Base-by-base conservation (phyloP, 139 green algal genomes). In the Micractinium sp. region DNA sequence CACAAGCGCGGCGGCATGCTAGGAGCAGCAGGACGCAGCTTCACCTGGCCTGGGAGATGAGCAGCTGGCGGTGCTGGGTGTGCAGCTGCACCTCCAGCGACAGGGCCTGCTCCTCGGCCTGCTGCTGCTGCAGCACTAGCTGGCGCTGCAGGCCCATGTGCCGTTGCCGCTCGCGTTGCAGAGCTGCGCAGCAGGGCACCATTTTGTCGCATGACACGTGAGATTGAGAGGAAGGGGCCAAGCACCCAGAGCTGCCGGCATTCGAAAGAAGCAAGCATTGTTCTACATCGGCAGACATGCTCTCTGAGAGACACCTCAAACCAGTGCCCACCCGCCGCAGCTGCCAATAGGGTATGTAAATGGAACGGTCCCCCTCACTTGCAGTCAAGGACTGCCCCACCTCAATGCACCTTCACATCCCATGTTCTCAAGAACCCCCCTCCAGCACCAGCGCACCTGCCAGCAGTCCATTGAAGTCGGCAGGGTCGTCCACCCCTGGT, bases 31-130 rank as follows among this genome's bases (percentile, higher is more conserved):
- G 39, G 39, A 56, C 35, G 15, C 63, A 35, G 2, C 53, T 85
- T 60, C 33, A 85, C 79, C 89, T 78, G 27, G 89, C 89, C 7
- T 69, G 35, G 0, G 85, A 56, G 18, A 87, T 38, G 27, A 67
- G 38, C 38, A 87, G 56, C 75, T 90, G 75, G 25, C 39, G 79
- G 63, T 87, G 33, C 63, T 63, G 77, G 9, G 89, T 85, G 71
- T 87, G 66, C 85, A 92, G 27, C 31, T 66, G 75, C n/a, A 85
- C 75, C 53, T 92, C 89, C 36, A 92, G 77, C 5, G 66, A 47
- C n/a, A 92, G 89, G 36, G n/a, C 22, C 15, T 27, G 23, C 60
- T 91, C 88, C 29, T 84, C 88, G 29, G 63, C 39, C 35, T 78
- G 63, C 88, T 87, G 73, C 74, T 63, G 47, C 53, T 75, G 73